Evolutionary conservation across 2,329 filamentous ascomycete genomes (phyloP).

Genomic region (Fusarium acutatum): DNA sequence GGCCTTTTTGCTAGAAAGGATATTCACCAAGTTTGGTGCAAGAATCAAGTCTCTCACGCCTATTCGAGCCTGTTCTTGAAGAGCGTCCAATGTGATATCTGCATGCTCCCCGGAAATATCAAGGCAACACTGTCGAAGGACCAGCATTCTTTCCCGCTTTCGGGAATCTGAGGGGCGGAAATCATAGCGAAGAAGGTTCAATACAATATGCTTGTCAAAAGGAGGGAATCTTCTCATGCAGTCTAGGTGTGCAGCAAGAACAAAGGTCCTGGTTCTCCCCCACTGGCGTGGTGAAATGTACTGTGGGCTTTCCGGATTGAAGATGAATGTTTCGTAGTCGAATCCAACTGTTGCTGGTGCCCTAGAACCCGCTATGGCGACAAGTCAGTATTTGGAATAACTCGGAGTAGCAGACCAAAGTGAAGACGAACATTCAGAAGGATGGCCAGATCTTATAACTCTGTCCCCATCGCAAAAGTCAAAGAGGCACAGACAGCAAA

Average conservation of each 20-base stretch:
- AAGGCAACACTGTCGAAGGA: background rate
- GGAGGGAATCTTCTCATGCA: background rate
- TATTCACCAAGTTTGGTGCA: background rate
- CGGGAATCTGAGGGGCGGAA: background rate
- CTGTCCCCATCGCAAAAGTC: background rate
- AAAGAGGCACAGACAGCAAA: conserved; percentile 16
- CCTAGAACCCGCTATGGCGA: background rate
- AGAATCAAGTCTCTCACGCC: background rate
- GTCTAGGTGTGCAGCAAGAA: background rate
- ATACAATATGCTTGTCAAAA: background rate
- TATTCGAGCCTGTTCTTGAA: background rate
- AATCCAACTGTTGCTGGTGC: background rate
- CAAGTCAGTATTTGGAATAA: background rate
- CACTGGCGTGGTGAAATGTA: conserved; percentile 2
- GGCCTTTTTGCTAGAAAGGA: background rate
- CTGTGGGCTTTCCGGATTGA: background rate
- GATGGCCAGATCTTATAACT: background rate
- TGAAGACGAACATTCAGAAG: background rate
- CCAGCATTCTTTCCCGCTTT: background rate
- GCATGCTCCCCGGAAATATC: background rate
- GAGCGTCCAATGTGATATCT: background rate
- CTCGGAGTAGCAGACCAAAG: background rate
- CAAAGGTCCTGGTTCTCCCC: background rate
- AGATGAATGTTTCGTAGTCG: background rate
- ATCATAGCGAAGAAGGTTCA: background rate